Conservation (phyloP, 164 flowering plant genomes). For the Brasenia schreberi region DNA sequence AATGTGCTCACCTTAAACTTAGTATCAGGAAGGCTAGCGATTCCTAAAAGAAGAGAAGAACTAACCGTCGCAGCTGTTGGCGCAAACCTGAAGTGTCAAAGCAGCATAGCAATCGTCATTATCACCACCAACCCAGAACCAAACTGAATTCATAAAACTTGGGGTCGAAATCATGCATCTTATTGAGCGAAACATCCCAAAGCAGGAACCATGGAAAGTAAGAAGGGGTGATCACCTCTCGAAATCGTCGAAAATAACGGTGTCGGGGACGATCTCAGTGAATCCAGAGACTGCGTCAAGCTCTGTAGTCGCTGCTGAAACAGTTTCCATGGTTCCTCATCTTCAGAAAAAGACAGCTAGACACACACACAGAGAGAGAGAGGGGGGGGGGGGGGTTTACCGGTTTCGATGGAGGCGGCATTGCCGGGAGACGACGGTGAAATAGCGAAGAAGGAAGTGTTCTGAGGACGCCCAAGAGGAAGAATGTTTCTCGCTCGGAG, state of each 20-base stretch:
- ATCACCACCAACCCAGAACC: background rate
- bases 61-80: conserved; percentile 98
- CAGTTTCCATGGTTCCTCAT: background rate
- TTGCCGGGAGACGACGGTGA: conserved; percentile 16
- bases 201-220: background rate
- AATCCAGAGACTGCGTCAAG: conserved; percentile 66
- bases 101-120: background rate
- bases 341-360: background rate
- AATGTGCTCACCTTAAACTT: conserved; percentile 43
- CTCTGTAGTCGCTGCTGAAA: conserved; percentile 50
- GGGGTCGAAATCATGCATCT: background rate
- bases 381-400: conserved; percentile 9
- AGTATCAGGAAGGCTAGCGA: conserved; percentile 86
- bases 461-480: conserved; percentile 17
- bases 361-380: too few relatives aligned
- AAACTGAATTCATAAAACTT: background rate
- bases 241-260: conserved; percentile 91
- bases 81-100: conserved; percentile 48
- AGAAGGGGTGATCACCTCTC: conserved; percentile 32
- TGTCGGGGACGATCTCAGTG: conserved; percentile 95
- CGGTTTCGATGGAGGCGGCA: conserved; percentile 52
- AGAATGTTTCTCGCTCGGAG: conserved; percentile 20
- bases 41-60: conserved; percentile 78
- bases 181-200: background rate
- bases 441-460: conserved; percentile 29